phyloP scores from a whole-genome alignment of 257 asterid genomes.

The Handroanthus guayacan region DNA sequence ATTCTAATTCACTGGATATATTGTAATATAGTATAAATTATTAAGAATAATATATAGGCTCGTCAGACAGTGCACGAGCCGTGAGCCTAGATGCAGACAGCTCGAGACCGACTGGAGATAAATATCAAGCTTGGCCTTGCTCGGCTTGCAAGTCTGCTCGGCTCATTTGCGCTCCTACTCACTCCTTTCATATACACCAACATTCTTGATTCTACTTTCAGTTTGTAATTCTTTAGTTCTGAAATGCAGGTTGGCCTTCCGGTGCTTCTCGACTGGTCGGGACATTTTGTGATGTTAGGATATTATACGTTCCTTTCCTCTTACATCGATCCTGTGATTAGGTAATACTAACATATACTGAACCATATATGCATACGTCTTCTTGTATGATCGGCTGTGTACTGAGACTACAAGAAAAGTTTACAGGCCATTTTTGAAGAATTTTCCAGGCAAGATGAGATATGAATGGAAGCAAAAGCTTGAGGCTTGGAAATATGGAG shows the following conservation, averaged over 20 bases:
- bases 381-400: neutral
- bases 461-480: constrained; percentile 80
- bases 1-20: too few species aligned
- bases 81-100: too few species aligned
- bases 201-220: neutral
- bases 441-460: constrained; percentile 64
- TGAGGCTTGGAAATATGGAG: constrained; percentile 97
- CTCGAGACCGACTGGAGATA: too few species aligned
- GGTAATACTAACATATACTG: constrained; percentile 49
- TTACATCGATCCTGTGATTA: constrained; percentile 66
- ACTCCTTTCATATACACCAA: neutral
- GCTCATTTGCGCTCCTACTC: too few species aligned
- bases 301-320: constrained; percentile 80
- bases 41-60: too few species aligned
- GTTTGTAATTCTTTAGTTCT: constrained; percentile 19
- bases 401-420: neutral
- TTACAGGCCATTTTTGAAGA: constrained; percentile 61
- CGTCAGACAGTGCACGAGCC: too few species aligned
- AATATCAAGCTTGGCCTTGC: too few species aligned
- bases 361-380: too few species aligned
- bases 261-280: constrained; percentile 84
- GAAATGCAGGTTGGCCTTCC: constrained; percentile 76
- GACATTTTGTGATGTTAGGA: constrained; percentile 90
- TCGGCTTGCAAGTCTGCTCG: too few species aligned
- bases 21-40: too few species aligned